Evolutionary conservation across 164 flowering plant species (phyloP).

Genomic region (Saururus chinensis): DNA sequence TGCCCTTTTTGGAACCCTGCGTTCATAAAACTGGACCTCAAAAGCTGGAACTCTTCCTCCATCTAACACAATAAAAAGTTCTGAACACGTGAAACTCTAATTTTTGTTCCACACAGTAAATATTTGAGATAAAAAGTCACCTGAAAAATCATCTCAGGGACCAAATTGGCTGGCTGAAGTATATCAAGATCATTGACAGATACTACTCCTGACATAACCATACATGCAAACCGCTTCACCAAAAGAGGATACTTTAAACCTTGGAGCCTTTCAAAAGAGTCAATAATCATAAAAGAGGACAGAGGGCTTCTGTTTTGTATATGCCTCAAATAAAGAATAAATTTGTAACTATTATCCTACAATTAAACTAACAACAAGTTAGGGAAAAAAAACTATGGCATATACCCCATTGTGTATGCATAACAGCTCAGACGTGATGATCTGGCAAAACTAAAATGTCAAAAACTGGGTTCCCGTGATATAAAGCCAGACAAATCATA

Average conservation of each 20-base stretch:
- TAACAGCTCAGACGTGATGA: too few relatives aligned
- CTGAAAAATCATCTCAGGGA: conserved; percentile 40
- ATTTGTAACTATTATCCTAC: too few relatives aligned
- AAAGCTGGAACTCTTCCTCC: conserved; percentile 53
- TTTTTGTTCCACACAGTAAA: too few relatives aligned
- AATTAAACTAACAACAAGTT: too few relatives aligned
- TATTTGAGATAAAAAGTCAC: conserved; percentile 17
- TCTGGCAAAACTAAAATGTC: too few relatives aligned
- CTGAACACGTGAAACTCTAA: too few relatives aligned
- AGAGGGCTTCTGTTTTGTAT: neutral
- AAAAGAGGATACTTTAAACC: conserved; percentile 81
- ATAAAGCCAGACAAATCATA: too few relatives aligned
- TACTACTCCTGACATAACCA: conserved; percentile 65
- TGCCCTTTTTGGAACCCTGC: conserved; percentile 29
- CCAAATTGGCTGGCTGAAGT: conserved; percentile 68
- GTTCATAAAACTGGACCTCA: conserved; percentile 35
- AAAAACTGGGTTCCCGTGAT: too few relatives aligned
- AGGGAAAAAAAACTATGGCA: too few relatives aligned
- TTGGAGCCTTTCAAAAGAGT: conserved; percentile 29
- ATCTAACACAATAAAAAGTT: conserved; percentile 33
- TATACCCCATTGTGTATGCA: too few relatives aligned
- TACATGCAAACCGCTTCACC: conserved; percentile 85
- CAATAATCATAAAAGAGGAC: neutral
- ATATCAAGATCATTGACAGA: conserved; percentile 52
- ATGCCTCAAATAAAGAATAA: too few relatives aligned